A percentile compares a stretch with the other conserved stretches of the same genome.
Evolutionary conservation across 2,329 filamentous ascomycete species (phyloP).

Genomic region (Colletotrichum tamarilloi): DNA sequence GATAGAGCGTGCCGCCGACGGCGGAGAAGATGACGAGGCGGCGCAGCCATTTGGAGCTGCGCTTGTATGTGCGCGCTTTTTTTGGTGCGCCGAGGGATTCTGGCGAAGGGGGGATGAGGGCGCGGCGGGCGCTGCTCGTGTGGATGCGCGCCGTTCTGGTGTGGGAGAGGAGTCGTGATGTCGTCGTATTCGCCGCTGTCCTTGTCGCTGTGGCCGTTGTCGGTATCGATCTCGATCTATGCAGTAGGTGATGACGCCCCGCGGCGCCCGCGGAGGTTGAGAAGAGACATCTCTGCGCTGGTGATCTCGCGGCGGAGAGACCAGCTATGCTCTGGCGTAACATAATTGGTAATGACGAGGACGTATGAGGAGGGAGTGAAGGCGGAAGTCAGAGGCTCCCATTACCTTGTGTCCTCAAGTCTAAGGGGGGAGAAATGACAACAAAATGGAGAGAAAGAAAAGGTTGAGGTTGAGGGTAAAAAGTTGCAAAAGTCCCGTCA

Average conservation of each 20-base stretch:
- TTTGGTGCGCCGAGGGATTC: slow-evolving; percentile 79
- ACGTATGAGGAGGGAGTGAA: not conserved
- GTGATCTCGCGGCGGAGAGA: slow-evolving; percentile 36
- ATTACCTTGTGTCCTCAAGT: slow-evolving; percentile 18
- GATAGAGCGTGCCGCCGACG: slow-evolving; percentile 71
- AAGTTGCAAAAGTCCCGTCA: not conserved
- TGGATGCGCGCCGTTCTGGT: not conserved
- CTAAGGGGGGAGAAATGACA: no score
- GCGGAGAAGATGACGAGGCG: slow-evolving; percentile 73
- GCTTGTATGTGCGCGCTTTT: slow-evolving; percentile 76
- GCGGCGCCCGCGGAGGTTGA: slow-evolving; percentile 16
- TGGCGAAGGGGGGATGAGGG: slow-evolving; percentile 81
- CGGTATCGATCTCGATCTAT: not conserved
- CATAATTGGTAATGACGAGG: slow-evolving; percentile 37
- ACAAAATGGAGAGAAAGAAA: not conserved
- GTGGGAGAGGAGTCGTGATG: not conserved
- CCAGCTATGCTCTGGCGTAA: slow-evolving; percentile 42
- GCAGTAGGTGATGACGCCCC: slow-evolving; percentile 10
- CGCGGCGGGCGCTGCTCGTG: slow-evolving; percentile 62
- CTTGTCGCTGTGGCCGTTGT: not conserved
- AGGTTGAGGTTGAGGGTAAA: not conserved
- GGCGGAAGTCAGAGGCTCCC: not conserved
- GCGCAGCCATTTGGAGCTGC: slow-evolving; percentile 80
- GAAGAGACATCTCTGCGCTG: slow-evolving; percentile 30
- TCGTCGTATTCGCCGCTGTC: slow-evolving; percentile 10